Evolutionary conservation across 108 stramenopile species (phyloP), one percentile per base, ranked within the genome.

Genomic region (Licmophora abbreviata): DNA sequence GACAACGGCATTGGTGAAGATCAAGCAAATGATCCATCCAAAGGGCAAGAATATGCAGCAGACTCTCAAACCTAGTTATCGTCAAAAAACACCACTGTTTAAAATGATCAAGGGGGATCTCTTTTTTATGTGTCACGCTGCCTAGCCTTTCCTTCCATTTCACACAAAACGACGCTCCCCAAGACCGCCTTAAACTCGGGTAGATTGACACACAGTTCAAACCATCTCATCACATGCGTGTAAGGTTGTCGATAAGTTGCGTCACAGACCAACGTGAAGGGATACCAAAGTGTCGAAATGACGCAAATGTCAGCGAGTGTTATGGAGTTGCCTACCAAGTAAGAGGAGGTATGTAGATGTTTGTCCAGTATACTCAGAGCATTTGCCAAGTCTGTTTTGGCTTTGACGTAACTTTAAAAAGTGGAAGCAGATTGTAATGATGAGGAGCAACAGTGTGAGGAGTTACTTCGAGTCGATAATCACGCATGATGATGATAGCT

Each of bases 281-380:
- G 93, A 69, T 94, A 94, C 10, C 94, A 61, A 23, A 96, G 77
- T 21, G 90, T 79, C 4, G 81, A 82, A 7, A 66, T 85, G 22
- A 94, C 51, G 30, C 75, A 64, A 70, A 96, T 96, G 59, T 96
- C 95, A 1, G 95, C 95, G 26, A 96, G 59, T 24, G 93, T 94
- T 25, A 96, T 63, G 34, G 74, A 64, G 30, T 90, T 52, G 41
- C 74, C 78, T 17, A 94, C 95, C 28, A 94, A 58, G 58, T 70
- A 92, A 36, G 75, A 75, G 41, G 45, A 33, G 22, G 9, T 24
- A 10, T 31, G 22, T 50, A 88, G 54, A 55, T 84, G 70, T 24
- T 54, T 44, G 18, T 96, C 64, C 18, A 96, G 69, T 14, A 82
- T 60, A 15, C 50, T 51, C 23, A 96, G 56, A 6, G 77, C 89